These are phyloP conservation scores for Chrysosporium queenslandicum DNA, from an alignment of 2,329 filamentous ascomycete genomes.

Conservation along the genomic window DNA sequence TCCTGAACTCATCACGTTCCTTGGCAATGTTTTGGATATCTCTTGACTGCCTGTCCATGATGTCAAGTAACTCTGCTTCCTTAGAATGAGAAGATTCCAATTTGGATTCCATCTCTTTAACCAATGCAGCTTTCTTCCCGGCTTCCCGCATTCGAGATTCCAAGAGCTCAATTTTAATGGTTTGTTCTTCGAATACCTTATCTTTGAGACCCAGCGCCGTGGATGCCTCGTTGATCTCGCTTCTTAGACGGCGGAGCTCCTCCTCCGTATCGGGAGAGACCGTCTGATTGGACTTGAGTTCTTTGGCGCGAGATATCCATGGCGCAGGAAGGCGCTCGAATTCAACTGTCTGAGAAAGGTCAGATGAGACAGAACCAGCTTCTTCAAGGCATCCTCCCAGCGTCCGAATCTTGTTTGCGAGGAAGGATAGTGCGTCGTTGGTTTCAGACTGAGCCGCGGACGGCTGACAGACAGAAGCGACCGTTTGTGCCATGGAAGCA, in stretches of 20 bases:
- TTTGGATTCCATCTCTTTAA: constrained; percentile 36
- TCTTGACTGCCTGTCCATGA: constrained; percentile 29
- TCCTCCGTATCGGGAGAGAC: constrained; percentile 75
- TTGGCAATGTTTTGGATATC: constrained; percentile 31
- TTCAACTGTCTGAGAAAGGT: constrained; percentile 63
- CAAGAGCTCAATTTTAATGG: constrained; percentile 88
- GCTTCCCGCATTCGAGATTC: constrained; percentile 80
- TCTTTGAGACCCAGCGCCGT: constrained; percentile 63
- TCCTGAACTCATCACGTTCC: constrained; percentile 34
- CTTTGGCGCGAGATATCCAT: constrained; percentile 72
- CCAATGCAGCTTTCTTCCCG: constrained; percentile 56
- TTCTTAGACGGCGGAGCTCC: constrained; percentile 68
- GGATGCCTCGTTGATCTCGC: constrained; percentile 68
- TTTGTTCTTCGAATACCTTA: constrained; percentile 70
- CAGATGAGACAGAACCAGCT: constrained; percentile 58
- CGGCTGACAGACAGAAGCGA: constrained; percentile 21
- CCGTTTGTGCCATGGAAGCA: constrained; percentile 42
- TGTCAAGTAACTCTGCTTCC: constrained; percentile 26
- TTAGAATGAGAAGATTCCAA: constrained; percentile 33
- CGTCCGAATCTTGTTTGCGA: constrained; percentile 56
- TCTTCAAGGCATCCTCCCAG: constrained; percentile 58
- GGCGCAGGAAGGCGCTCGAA: constrained; percentile 68
- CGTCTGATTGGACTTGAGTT: constrained; percentile 71
- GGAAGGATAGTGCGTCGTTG: constrained; percentile 57
- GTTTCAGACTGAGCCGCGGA: constrained; percentile 24